Percentiles rank a stretch among this genome's conserved stretches.
Evolutionary conservation across 352 stramenopile species (phyloP).

Genomic region (Aphanomyces euteiches): DNA sequence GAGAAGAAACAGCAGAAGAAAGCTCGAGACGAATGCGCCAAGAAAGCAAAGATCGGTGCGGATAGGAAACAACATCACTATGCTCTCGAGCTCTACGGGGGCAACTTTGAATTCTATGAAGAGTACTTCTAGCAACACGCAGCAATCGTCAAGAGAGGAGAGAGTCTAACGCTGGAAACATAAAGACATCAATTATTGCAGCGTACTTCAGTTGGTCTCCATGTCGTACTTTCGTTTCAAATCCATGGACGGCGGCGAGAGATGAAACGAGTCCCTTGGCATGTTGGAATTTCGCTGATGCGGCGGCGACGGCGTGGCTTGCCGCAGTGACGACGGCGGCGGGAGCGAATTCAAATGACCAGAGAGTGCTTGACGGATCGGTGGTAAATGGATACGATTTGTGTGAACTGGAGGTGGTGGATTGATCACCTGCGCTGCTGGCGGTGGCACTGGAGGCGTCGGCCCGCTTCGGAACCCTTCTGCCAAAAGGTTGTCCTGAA

Average conservation of each 20-base stretch:
- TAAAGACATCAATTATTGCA: too few relatives aligned
- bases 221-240: too few relatives aligned
- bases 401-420: not conserved
- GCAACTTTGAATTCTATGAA: slow-evolving; percentile 7
- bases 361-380: slow-evolving; percentile 2
- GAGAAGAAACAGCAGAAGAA: slow-evolving; percentile 3
- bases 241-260: too few relatives aligned
- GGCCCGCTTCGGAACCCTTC: too few relatives aligned
- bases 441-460: too few relatives aligned
- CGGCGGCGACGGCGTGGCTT: not conserved
- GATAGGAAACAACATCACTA: not conserved
- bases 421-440: too few relatives aligned
- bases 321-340: not conserved
- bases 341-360: not conserved
- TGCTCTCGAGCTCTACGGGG: slow-evolving; percentile 8
- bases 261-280: too few relatives aligned
- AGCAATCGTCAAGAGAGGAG: too few relatives aligned
- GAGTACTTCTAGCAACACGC: not conserved
- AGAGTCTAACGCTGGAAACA: too few relatives aligned
- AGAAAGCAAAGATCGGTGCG: not conserved
- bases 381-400: not conserved
- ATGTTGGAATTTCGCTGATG: not conserved
- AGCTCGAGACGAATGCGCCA: too few relatives aligned
- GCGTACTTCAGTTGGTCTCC: too few relatives aligned
- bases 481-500: not conserved